Conservation (phyloP, 2,329 filamentous ascomycete genomes). For the Paramyrothecium sp. region DNA sequence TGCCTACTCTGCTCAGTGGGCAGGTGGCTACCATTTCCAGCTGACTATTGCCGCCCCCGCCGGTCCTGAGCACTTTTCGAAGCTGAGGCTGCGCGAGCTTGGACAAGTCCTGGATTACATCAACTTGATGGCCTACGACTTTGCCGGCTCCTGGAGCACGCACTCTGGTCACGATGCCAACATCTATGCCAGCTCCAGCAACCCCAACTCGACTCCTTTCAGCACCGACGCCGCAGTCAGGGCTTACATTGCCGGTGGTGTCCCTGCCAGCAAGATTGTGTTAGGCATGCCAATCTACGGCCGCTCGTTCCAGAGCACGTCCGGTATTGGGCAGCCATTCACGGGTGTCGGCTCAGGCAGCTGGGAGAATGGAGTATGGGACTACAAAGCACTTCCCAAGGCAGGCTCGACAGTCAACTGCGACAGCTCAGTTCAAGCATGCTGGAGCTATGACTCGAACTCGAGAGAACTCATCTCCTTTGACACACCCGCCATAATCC, state of each 20-base stretch:
- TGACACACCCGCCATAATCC: slow-evolving; percentile 60
- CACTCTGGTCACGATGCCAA: slow-evolving; percentile 70
- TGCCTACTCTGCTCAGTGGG: slow-evolving; percentile 41
- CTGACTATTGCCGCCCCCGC: slow-evolving; percentile 54
- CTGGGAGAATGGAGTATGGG: slow-evolving; percentile 75
- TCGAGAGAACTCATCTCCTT: slow-evolving; percentile 69
- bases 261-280: slow-evolving; percentile 66
- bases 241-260: slow-evolving; percentile 62
- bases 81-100: slow-evolving; percentile 46
- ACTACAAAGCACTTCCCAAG: slow-evolving; percentile 75
- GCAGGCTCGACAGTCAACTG: slow-evolving; percentile 55
- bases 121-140: slow-evolving; percentile 79
- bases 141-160: slow-evolving; percentile 67
- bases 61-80: slow-evolving; percentile 46
- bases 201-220: slow-evolving; percentile 64
- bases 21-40: slow-evolving; percentile 48
- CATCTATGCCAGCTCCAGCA: slow-evolving; percentile 54
- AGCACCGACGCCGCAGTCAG: slow-evolving; percentile 64
- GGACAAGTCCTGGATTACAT: slow-evolving; percentile 51
- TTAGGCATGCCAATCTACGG: slow-evolving; percentile 69
- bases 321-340: slow-evolving; percentile 65
- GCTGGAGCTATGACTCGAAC: slow-evolving; percentile 66
- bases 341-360: slow-evolving; percentile 63
- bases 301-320: slow-evolving; percentile 37
- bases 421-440: slow-evolving; percentile 59